A percentile compares a stretch with the other conserved stretches of the same genome.
Evolutionary conservation across 805 yeast genomes (phyloP).

Genomic region (Sungouiella blattae): DNA sequence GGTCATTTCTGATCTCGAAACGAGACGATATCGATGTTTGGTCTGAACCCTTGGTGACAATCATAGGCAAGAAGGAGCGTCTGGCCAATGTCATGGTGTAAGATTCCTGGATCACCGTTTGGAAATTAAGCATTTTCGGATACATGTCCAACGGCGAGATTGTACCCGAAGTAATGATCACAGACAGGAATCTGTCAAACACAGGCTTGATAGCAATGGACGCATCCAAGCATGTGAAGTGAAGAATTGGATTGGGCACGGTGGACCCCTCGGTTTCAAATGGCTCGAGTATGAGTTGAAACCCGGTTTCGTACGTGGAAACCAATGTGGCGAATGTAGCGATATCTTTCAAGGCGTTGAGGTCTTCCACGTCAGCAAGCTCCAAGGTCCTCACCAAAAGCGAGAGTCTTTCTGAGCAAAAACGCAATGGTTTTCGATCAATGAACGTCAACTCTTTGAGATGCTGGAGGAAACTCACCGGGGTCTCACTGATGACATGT

Average conservation of each 20-base stretch:
- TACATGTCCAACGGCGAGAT: conserved; percentile 98
- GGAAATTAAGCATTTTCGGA: conserved; percentile 92
- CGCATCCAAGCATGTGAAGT: conserved; percentile 94
- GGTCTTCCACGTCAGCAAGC: conserved; percentile 84
- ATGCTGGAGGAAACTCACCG: conserved; percentile 87
- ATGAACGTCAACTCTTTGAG: conserved; percentile 89
- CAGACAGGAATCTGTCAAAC: conserved; percentile 87
- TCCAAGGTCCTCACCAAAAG: conserved; percentile 87
- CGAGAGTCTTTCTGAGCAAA: conserved; percentile 89
- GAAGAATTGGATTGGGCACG: conserved; percentile 92
- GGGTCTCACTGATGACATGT: conserved; percentile 97
- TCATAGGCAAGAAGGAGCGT: conserved; percentile 89
- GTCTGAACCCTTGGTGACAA: conserved; percentile 96
- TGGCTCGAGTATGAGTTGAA: conserved; percentile 88
- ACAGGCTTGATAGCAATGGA: conserved; percentile 97
- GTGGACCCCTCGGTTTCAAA: conserved; percentile 90
- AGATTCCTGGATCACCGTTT: conserved; percentile 89
- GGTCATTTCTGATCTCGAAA: conserved; percentile 95
- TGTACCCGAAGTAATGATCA: conserved; percentile 95
- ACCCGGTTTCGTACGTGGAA: conserved; percentile 92
- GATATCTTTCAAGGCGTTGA: conserved; percentile 87
- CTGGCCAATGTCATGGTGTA: conserved; percentile 94
- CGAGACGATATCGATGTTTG: conserved; percentile 96
- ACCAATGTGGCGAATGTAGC: conserved; percentile 96
- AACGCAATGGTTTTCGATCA: conserved; percentile 85